Evolutionary conservation across 2,329 filamentous ascomycete genomes (phyloP).

Genomic region (Blumeria graminis): DNA sequence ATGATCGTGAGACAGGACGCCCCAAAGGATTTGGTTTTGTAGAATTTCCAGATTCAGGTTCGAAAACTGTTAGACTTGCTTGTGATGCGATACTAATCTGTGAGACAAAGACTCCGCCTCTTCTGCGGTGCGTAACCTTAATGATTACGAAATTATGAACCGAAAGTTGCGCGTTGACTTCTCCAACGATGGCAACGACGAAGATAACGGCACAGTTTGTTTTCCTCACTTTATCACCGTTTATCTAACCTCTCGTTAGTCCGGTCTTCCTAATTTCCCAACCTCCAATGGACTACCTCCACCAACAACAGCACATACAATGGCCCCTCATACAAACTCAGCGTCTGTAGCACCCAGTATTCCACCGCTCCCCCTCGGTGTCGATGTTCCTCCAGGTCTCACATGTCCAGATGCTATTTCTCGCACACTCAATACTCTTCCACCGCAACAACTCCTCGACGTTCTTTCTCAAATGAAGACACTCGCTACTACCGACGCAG

Average conservation of each 20-base stretch:
- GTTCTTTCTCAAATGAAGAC: constrained; percentile 88
- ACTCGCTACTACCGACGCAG: constrained; percentile 58
- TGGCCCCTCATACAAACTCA: background rate
- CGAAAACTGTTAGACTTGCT: constrained; percentile 1
- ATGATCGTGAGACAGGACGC: constrained; percentile 81
- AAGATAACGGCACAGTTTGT: constrained; percentile 19
- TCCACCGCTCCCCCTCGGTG: constrained; percentile 62
- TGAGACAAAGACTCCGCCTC: constrained; percentile 44
- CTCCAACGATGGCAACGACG: constrained; percentile 61
- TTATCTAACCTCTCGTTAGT: constrained; percentile 6
- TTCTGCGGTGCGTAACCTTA: constrained; percentile 82
- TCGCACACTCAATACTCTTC: constrained; percentile 65
- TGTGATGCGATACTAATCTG: constrained; percentile 3
- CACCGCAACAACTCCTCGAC: constrained; percentile 72
- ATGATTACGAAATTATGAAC: constrained; percentile 87
- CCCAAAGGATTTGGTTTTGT: constrained; percentile 95
- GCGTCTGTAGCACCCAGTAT: constrained; percentile 24
- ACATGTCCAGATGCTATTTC: constrained; percentile 81
- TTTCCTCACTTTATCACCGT: background rate
- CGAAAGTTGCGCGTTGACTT: constrained; percentile 89
- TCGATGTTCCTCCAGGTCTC: constrained; percentile 60
- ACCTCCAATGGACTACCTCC: constrained; percentile 11
- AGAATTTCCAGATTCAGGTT: constrained; percentile 80
- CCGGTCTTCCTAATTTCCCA: constrained; percentile 13
- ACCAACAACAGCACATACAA: constrained; percentile 12